A percentile compares a stretch with the other conserved stretches of the same genome.
Evolutionary conservation across 2,329 filamentous ascomycete species (phyloP).

Genomic region (Blastomyces parvus): DNA sequence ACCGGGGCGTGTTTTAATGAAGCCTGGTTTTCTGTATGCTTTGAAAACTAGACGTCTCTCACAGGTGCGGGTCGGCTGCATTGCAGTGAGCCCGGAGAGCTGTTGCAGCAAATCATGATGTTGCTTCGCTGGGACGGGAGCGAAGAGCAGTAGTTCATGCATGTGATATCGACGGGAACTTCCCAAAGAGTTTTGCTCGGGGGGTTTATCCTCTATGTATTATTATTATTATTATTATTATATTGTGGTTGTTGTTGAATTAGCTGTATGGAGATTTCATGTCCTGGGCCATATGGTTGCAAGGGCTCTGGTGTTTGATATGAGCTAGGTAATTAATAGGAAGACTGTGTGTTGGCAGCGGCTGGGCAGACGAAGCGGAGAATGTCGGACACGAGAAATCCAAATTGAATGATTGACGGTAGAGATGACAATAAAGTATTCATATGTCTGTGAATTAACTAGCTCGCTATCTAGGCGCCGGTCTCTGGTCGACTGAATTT

Average conservation of each 20-base stretch:
- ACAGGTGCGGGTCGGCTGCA: conserved; percentile 47
- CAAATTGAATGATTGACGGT: not conserved
- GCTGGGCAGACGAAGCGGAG: not conserved
- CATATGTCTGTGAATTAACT: not conserved
- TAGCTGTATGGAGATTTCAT: not conserved
- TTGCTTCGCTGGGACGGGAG: conserved; percentile 47
- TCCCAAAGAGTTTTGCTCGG: not conserved
- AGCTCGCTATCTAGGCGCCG: not conserved
- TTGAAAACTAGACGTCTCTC: conserved; percentile 52
- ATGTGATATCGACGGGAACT: conserved; percentile 30
- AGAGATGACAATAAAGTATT: not conserved
- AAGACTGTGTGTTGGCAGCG: not conserved
- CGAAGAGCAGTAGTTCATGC: conserved; percentile 56
- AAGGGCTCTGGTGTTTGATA: not conserved
- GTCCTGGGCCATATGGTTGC: not conserved
- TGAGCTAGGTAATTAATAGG: conserved; percentile 5
- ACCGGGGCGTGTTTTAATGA: conserved; percentile 32
- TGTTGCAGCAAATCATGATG: conserved; percentile 54
- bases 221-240: not conserved
- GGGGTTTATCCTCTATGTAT: not conserved
- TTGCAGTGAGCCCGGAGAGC: conserved; percentile 51
- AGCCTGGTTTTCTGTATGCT: conserved; percentile 41
- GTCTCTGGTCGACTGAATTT: not conserved
- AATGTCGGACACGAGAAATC: not conserved
- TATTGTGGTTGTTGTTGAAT: not conserved